Base-by-base conservation (phyloP, 306 rosid species). In the Trifolium fragiferum region DNA sequence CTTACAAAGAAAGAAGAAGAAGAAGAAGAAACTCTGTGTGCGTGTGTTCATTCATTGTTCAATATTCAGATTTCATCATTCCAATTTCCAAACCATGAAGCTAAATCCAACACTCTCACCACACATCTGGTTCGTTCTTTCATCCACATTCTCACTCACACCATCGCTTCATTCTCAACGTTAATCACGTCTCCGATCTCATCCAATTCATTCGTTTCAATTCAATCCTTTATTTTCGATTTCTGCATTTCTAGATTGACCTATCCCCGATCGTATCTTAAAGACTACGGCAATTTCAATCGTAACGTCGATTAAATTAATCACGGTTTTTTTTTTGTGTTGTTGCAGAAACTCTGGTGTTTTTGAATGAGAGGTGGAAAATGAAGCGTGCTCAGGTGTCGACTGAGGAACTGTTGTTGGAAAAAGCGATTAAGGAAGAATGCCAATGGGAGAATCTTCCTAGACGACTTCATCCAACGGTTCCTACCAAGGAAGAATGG, bases 401-500 rank as follows among this genome's bases (percentile, higher is more conserved):
- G 32, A 23, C 88, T 2, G 98, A 90, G 81, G 92, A 93, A 14
- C 93, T 80, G 70, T 78, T 88, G 87, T 20, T 91, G 62, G 81
- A 87, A 69, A 93, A 87, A 76, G 92, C 96, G 27, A 79, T 93
- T 70, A 86, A 84, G 80, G 98, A 93, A 50, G 97, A 93, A 78
- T 90, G 93, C 21, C 76, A 83, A 12, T 93, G 97, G 97, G 97
- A 91, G 58, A 93, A 38, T 81, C 90, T 93, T 61, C 93, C 97
- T 1, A 87, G 83, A 83, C 87, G 98, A 74, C 96, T 93, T 77
- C 93, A 86, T 75, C 84, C 79, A 25, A 80, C 84, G 4, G 76
- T 93, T 71, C 76, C 97, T 54, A 83, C 98, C 23, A 93, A 76
- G 63, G 97, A 93, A 81, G 98, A 93, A 67, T 93, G 98, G 98